These are phyloP conservation scores for Rhytidiadelphus loreus DNA, from an alignment of 225 moss, liverwort and hornwort species.

Conservation along the genomic window DNA sequence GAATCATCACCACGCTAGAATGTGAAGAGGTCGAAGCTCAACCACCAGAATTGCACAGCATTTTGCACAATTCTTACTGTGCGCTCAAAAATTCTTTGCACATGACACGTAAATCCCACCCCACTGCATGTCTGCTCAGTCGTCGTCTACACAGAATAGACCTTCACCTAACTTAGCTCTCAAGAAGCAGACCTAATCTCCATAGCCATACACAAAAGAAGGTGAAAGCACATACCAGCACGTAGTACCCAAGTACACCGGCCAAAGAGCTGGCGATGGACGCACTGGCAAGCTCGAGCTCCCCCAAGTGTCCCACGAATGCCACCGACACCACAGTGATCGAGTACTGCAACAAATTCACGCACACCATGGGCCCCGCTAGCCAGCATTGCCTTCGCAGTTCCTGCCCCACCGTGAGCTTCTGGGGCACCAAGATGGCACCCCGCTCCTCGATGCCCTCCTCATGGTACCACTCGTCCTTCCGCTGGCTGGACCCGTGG, in stretches of 20 bases:
- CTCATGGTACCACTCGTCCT: neutral
- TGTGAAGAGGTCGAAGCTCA: neutral
- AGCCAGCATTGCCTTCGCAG: constrained; percentile 45
- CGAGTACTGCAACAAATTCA: constrained; percentile 64
- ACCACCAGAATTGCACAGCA: neutral
- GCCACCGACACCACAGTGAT: constrained; percentile 61
- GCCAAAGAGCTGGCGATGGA: constrained; percentile 76
- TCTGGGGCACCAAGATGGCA: neutral
- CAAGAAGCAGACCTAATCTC: neutral
- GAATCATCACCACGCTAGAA: neutral
- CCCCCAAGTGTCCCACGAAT: constrained; percentile 64
- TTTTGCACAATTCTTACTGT: neutral
- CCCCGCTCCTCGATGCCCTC: neutral
- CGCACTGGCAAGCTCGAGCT: constrained; percentile 73
- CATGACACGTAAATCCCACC: neutral
- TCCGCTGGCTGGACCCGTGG: neutral
- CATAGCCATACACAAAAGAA: neutral
- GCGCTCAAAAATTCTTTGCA: neutral
- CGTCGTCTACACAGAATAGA: neutral
- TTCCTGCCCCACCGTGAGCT: constrained; percentile 33
- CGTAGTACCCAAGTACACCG: constrained; percentile 69
- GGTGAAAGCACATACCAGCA: constrained; percentile 31
- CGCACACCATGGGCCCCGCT: constrained; percentile 76
- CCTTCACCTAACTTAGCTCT: neutral
- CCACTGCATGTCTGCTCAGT: neutral